Evolutionary conservation across 1,284 basidiomycete species (phyloP).

Genomic region (Apiotrichum laibachii): DNA sequence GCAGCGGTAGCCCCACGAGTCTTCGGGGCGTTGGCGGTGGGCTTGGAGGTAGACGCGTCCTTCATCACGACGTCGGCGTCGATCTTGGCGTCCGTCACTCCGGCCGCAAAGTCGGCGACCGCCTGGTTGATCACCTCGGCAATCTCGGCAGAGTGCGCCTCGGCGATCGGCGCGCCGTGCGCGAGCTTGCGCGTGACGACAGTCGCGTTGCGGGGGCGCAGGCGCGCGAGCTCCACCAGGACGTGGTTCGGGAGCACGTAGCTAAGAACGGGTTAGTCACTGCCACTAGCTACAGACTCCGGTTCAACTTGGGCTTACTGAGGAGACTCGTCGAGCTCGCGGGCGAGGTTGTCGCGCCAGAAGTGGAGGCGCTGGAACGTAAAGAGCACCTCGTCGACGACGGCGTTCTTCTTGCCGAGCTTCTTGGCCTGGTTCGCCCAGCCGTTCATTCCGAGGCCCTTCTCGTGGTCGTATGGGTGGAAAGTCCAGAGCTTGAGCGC

Average conservation of each 20-base stretch:
- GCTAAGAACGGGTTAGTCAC: conserved; percentile 2
- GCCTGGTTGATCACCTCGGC: conserved; percentile 58
- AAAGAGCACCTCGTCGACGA: conserved; percentile 57
- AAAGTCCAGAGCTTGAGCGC: conserved; percentile 66
- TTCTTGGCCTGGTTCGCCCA: conserved; percentile 75
- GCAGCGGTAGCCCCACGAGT: neutral
- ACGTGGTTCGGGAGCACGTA: conserved; percentile 67
- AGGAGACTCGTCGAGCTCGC: conserved; percentile 83
- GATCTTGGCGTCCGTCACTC: neutral
- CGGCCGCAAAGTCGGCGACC: neutral
- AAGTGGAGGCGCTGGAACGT: conserved; percentile 74
- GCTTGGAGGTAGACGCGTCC: neutral
- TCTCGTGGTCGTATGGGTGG: conserved; percentile 65
- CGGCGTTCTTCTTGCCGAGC: conserved; percentile 62
- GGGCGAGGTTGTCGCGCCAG: conserved; percentile 80
- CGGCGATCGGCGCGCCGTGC: neutral
- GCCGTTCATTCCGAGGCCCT: conserved; percentile 65
- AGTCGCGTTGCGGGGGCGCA: conserved; percentile 61
- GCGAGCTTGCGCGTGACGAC: conserved; percentile 43
- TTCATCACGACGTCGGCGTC: neutral
- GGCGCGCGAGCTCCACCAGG: conserved; percentile 63
- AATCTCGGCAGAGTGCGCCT: conserved; percentile 60
- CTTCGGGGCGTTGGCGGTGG: neutral
- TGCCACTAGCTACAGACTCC: conserved; percentile 1
- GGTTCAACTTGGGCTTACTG: conserved; percentile 56